Percentiles rank a stretch among this genome's conserved stretches.
Evolutionary conservation across 495 filamentous ascomycete species (phyloP).

Genomic region (Hamigera avellanea): DNA sequence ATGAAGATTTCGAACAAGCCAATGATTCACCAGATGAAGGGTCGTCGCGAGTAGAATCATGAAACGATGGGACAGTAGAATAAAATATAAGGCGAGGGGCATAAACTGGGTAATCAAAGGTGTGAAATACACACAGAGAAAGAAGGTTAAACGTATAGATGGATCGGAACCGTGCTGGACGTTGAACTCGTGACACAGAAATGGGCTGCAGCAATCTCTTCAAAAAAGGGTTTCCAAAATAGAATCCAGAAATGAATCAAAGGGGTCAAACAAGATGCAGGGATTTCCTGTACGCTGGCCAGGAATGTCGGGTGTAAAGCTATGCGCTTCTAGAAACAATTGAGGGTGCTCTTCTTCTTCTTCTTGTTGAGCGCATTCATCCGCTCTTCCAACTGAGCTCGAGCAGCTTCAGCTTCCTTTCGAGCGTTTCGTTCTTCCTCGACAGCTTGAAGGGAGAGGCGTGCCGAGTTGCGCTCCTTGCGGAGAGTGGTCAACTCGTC

Average conservation of each 20-base stretch:
- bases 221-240: too few species aligned
- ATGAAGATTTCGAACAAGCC: conserved; percentile 6
- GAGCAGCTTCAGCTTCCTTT: conserved; percentile 75
- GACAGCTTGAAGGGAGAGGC: conserved; percentile 81
- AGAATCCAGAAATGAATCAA: conserved; percentile 12
- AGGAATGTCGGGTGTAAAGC: too few species aligned
- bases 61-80: conserved; percentile 5
- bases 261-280: conserved; percentile 10
- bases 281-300: too few species aligned
- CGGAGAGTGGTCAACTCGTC: conserved; percentile 61
- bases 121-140: conserved; percentile 10
- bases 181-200: conserved; percentile 45
- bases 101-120: conserved; percentile 8
- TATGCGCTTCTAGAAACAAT: conserved; percentile 63
- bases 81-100: conserved; percentile 8
- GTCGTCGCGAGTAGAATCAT: conserved; percentile 8
- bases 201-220: conserved; percentile 21
- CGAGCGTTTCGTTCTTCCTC: conserved; percentile 89
- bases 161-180: conserved; percentile 22
- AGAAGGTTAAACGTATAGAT: conserved; percentile 12
- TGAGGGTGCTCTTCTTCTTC: conserved; percentile 93
- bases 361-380: conserved; percentile 86
- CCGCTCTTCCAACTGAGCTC: conserved; percentile 78
- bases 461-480: conserved; percentile 55
- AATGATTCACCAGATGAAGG: conserved; percentile 9